Conservation (phyloP, 257 asterid genomes). For the Galeopsis tetrahit region DNA sequence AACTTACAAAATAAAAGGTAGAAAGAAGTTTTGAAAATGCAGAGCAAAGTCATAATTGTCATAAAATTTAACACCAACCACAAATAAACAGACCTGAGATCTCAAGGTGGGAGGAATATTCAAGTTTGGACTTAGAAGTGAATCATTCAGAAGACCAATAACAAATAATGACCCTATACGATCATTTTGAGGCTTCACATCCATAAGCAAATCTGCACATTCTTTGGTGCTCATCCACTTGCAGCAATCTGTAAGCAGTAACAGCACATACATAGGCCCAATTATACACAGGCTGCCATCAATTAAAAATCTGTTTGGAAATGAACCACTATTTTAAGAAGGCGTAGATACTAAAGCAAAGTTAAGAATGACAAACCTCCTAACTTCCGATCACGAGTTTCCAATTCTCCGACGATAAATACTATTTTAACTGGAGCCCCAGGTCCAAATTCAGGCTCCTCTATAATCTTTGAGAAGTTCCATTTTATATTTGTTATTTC, state of each 20-base stretch:
- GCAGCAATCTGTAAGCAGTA: conserved; percentile 52
- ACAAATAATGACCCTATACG: conserved; percentile 83
- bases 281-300: neutral
- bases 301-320: neutral
- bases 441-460: conserved; percentile 96
- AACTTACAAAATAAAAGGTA: no score
- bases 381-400: conserved; percentile 42
- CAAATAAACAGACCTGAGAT: conserved; percentile 60
- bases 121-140: conserved; percentile 42
- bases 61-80: conserved; percentile 7
- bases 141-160: conserved; percentile 65
- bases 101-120: conserved; percentile 58
- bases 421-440: conserved; percentile 61
- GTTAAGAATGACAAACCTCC: conserved; percentile 47
- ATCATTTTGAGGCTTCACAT: conserved; percentile 61
- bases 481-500: conserved; percentile 51
- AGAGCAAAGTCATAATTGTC: neutral
- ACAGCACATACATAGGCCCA: conserved; percentile 31
- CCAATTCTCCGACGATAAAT: conserved; percentile 57
- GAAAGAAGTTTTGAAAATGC: neutral
- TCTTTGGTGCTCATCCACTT: conserved; percentile 71
- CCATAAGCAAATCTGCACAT: conserved; percentile 60
- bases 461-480: conserved; percentile 60
- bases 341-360: neutral
- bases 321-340: neutral